A percentile compares a stretch with the other conserved stretches of the same genome.
Evolutionary conservation across 192 early-diverging fungal species (phyloP).

Genomic region (Umbelopsis vinacea): DNA sequence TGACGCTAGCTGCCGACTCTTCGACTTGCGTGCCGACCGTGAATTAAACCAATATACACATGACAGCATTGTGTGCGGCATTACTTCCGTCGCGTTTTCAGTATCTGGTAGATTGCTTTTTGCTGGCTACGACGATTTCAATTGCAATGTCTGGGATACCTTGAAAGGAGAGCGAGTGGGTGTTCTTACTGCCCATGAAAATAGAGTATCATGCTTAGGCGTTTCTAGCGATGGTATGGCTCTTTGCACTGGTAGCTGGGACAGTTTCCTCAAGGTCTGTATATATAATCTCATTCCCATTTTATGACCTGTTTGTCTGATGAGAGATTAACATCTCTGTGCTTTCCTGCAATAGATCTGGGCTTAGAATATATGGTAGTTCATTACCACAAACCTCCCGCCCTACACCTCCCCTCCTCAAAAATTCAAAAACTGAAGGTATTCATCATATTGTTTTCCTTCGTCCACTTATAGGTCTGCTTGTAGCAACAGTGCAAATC

Average conservation of each 20-base stretch:
- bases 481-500: background rate
- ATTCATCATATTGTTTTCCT: background rate
- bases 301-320: background rate
- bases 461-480: background rate
- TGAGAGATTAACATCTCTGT: background rate
- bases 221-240: conserved; percentile 98
- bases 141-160: conserved; percentile 99
- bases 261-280: conserved; percentile 93
- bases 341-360: background rate
- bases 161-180: conserved; percentile 94
- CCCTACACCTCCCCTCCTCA: background rate
- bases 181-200: conserved; percentile 93
- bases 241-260: conserved; percentile 98
- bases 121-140: conserved; percentile 99
- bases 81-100: conserved; percentile 98
- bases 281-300: background rate
- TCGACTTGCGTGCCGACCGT: conserved; percentile 96
- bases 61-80: conserved; percentile 98
- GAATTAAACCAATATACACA: conserved; percentile 98
- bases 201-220: conserved; percentile 96
- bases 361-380: background rate
- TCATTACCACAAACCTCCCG: no score
- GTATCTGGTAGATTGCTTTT: conserved; percentile 95
- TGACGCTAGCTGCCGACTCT: conserved; percentile 97
- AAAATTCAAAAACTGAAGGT: background rate